Evolutionary conservation across 169 alveolate genomes (phyloP), one percentile per base, ranked within the genome.

Genomic region (Sarcocystis neurona): DNA sequence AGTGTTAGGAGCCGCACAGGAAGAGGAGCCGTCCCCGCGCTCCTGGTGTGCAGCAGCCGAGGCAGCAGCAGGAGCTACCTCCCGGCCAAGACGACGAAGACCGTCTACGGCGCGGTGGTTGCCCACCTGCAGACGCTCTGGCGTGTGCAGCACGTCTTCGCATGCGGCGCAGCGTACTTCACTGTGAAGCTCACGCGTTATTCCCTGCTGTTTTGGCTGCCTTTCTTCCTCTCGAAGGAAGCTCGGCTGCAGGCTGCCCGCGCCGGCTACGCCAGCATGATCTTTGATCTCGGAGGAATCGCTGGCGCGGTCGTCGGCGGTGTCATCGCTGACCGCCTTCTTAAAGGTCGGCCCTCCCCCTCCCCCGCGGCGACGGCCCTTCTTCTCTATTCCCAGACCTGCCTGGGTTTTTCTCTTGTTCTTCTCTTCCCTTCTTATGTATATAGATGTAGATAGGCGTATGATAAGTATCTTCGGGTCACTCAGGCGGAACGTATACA

Each of bases 281-380:
- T 89, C 72, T 93, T 93, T 79, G 95, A 93, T 68, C 43, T 93
- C 30, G 95, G 95, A 0, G 95, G 95, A n/a, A 85, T 91, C 58
- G n/a, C 47, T 0, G 95, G 95, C 12, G 95, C 94, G 34, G 91
- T 93, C 74, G 72, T 84, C 34, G 94, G 93, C 8, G 95, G 95
- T 10, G 37, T 66, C 41, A 75, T 82, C 39, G 92, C 89, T 10
- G 92, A 86, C 58, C 82, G 82, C 30, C 58, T 72, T n/a, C 34
- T 72, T 48, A 72, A 72, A 72, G 82, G 82, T 72, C 34, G 34
- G 82, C n/a, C n/a, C n/a, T n/a, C n/a, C n/a, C n/a, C n/a, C n/a
- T n/a, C n/a, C n/a, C n/a, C n/a, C n/a, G n/a, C n/a, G n/a, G n/a
- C n/a, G n/a, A n/a, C n/a, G n/a, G n/a, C n/a, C n/a, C n/a, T n/a